phyloP scores from a whole-genome alignment of 306 rosid species.

The Lathyrus tuberosus region DNA sequence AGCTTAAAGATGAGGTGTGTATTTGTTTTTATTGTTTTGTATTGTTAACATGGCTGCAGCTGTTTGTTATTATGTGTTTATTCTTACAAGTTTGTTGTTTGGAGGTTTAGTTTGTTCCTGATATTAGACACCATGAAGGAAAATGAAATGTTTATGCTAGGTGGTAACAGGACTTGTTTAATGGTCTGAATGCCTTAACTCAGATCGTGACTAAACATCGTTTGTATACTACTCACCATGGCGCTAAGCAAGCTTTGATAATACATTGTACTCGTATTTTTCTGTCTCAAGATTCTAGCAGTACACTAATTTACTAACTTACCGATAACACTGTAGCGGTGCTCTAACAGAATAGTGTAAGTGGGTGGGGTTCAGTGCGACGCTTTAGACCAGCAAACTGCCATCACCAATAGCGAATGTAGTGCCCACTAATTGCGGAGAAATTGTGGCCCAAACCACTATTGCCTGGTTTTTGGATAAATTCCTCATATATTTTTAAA shows the following conservation, averaged over 20 bases:
- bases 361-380: too few species aligned
- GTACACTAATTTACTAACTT: too few species aligned
- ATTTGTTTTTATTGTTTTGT: neutral
- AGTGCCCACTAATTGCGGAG: too few species aligned
- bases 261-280: neutral
- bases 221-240: slow-evolving; percentile 7
- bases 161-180: neutral
- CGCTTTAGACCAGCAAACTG: too few species aligned
- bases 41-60: neutral
- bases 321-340: too few species aligned
- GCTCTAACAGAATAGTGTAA: too few species aligned
- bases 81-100: neutral
- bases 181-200: neutral
- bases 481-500: too few species aligned
- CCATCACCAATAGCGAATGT: too few species aligned
- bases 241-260: neutral
- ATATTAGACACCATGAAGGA: neutral
- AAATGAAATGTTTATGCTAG: slow-evolving; percentile 3
- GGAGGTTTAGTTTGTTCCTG: neutral
- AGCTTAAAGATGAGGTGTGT: slow-evolving; percentile 66
- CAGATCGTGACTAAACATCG: neutral
- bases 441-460: too few species aligned
- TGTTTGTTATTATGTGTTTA: slow-evolving; percentile 18
- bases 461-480: too few species aligned
- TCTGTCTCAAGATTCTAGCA: too few species aligned